Percentiles rank a stretch among this genome's conserved stretches.
Conservation (phyloP, 495 filamentous ascomycete species). For the Lindgomyces ingoldianus region DNA sequence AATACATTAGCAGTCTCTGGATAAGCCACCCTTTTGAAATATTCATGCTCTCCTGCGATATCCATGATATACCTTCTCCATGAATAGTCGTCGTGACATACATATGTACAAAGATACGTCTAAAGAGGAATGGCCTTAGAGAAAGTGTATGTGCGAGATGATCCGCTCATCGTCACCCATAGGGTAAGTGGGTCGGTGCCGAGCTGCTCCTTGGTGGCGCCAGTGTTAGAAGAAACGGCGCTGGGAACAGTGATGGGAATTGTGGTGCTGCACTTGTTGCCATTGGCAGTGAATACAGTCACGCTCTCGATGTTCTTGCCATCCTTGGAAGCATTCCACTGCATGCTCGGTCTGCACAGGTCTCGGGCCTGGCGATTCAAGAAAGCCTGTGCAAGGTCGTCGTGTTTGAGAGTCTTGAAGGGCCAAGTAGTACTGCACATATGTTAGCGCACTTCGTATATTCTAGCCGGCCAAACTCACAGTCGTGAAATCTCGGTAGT, state of each 20-base stretch:
- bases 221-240: conserved; percentile 42
- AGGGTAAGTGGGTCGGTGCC: conserved; percentile 62
- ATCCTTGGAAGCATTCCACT: conserved; percentile 48
- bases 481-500: conserved; percentile 60
- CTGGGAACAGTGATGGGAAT: conserved; percentile 62
- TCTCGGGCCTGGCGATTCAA: conserved; percentile 57
- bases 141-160: conserved; percentile 55
- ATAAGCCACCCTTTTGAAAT: neutral
- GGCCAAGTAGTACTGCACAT: conserved; percentile 54
- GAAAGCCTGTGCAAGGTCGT: conserved; percentile 57
- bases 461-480: conserved; percentile 12
- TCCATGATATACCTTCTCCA: neutral
- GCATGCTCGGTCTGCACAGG: conserved; percentile 54
- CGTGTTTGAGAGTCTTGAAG: conserved; percentile 57
- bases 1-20: neutral
- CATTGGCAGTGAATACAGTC: conserved; percentile 52
- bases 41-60: neutral
- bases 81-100: neutral
- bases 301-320: conserved; percentile 53
- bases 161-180: conserved; percentile 58
- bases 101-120: conserved; percentile 7
- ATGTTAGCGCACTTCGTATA: conserved; percentile 2
- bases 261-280: conserved; percentile 53
- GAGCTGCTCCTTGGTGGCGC: conserved; percentile 56
- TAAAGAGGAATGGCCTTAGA: conserved; percentile 51